Evolutionary conservation across 202 grass and related monocot species (phyloP), one percentile per base, ranked within the genome.

Genomic region (Cymbopogon flexuosus): DNA sequence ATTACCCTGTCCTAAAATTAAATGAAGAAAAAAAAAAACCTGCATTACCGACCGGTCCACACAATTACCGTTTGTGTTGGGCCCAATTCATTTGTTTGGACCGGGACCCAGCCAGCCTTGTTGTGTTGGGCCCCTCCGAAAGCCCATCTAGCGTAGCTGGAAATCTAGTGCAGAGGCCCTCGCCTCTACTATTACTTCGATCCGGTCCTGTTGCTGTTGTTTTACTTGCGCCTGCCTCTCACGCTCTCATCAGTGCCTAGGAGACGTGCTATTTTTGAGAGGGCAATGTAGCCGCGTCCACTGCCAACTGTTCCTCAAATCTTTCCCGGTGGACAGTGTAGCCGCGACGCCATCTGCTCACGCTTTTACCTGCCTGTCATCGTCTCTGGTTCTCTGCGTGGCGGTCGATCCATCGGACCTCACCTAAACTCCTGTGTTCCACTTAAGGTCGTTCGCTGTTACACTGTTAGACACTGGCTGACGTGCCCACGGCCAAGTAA

Each of bases 401-500:
- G 65, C 30, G 2, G 39, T 79, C 49, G 60, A 5, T 27, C 27
- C 27, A 6, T 36, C 5, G 36, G 56, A 70, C 27, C 72, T 84
- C 80, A 79, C 68, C 77, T 46, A 62, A 12, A 19, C 62, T 42
- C 62, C 52, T 80, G 86, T 19, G 1, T 24, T 30, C 41, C 56
- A 77, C 75, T 77, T 82, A 87, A 56, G 51, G n/a, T 46, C 22
- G 29, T 47, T 52, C 29, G 41, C 65, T 82, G 72, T 35, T 4
- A 37, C 0, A 51, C 69, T 68, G 36, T 57, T 3, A 36, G 1
- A 3, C 40, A 41, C 5, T 37, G 19, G 29, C 24, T 47, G 60
- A 31, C 21, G 59, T 51, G 58, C 27, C 16, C 29, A 0, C n/a
- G 1, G 29, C 64, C 60, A 67, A 46, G 65, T 57, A 57, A 57